These are phyloP conservation scores for Gomphus bonarii DNA, from an alignment of 1,284 basidiomycete genomes.

Conservation along the genomic window DNA sequence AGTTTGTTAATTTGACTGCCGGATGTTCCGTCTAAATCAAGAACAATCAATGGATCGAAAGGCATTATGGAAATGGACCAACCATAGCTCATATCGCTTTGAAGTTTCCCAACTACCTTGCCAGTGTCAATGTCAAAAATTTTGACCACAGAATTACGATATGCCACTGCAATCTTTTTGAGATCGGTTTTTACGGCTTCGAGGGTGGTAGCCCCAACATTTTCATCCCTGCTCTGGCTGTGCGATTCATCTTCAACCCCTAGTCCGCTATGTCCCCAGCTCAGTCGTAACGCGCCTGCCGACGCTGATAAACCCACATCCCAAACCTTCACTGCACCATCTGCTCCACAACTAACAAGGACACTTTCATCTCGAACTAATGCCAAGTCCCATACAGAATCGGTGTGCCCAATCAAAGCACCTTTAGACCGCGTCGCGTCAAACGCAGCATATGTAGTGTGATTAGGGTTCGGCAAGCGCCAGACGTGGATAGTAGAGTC, in stretches of 20 bases:
- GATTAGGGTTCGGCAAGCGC: constrained; percentile 63
- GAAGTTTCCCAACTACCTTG: constrained; percentile 62
- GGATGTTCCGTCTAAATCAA: constrained; percentile 47
- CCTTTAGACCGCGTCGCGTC: constrained; percentile 71
- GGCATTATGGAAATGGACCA: constrained; percentile 19
- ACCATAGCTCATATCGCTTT: constrained; percentile 66
- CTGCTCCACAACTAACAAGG: constrained; percentile 83
- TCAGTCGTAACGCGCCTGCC: constrained; percentile 52
- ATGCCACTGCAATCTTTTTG: constrained; percentile 84
- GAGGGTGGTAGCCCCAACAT: constrained; percentile 69
- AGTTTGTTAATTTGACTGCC: constrained; percentile 84
- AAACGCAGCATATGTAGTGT: constrained; percentile 82
- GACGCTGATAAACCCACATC: constrained; percentile 53
- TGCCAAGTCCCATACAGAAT: constrained; percentile 92
- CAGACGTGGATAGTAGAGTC: constrained; percentile 92
- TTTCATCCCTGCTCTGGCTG: constrained; percentile 23
- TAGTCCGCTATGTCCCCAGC: constrained; percentile 72
- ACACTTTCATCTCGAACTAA: constrained; percentile 67
- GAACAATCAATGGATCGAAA: background rate
- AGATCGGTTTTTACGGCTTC: constrained; percentile 71
- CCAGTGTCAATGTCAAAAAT: constrained; percentile 85
- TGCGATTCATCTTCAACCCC: constrained; percentile 38
- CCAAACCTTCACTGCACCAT: constrained; percentile 92
- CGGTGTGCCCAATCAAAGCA: constrained; percentile 84
- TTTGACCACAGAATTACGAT: constrained; percentile 82